These are phyloP conservation scores for Emydomyces testavorans DNA, from an alignment of 2,329 filamentous ascomycete species.

Conservation along the genomic window DNA sequence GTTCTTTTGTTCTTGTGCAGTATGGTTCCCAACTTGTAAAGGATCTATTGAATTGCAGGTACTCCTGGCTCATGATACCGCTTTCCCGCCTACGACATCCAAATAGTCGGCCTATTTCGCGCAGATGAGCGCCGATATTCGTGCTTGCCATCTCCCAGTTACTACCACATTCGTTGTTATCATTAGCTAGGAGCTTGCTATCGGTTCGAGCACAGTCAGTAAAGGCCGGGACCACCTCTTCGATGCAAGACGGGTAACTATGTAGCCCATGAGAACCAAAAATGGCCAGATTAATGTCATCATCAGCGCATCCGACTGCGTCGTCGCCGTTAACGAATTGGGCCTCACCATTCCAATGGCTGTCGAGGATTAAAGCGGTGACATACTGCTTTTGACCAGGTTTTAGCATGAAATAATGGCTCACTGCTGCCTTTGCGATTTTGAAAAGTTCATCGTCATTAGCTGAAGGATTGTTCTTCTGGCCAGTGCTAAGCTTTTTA, in stretches of 20 bases:
- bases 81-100: constrained; percentile 81
- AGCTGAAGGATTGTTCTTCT: constrained; percentile 29
- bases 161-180: constrained; percentile 74
- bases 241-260: constrained; percentile 77
- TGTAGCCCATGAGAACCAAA: constrained; percentile 89
- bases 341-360: constrained; percentile 67
- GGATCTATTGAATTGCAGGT: constrained; percentile 68
- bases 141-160: constrained; percentile 94
- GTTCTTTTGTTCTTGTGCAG: constrained; percentile 74
- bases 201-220: constrained; percentile 85
- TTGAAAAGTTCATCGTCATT: constrained; percentile 59
- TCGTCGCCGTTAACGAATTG: constrained; percentile 69
- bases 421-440: constrained; percentile 67
- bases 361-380: constrained; percentile 72
- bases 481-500: constrained; percentile 59
- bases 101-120: constrained; percentile 81
- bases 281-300: constrained; percentile 69
- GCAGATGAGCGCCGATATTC: constrained; percentile 83
- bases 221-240: constrained; percentile 82
- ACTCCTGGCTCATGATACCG: constrained; percentile 88
- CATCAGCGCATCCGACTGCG: constrained; percentile 62
- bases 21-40: constrained; percentile 74
- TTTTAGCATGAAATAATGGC: constrained; percentile 59
- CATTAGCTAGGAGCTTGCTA: constrained; percentile 56
- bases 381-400: constrained; percentile 79